Percentiles rank a stretch among this genome's conserved stretches.
phyloP scores from a whole-genome alignment of 2,329 filamentous ascomycete species.

The Diaporthe velutina region DNA sequence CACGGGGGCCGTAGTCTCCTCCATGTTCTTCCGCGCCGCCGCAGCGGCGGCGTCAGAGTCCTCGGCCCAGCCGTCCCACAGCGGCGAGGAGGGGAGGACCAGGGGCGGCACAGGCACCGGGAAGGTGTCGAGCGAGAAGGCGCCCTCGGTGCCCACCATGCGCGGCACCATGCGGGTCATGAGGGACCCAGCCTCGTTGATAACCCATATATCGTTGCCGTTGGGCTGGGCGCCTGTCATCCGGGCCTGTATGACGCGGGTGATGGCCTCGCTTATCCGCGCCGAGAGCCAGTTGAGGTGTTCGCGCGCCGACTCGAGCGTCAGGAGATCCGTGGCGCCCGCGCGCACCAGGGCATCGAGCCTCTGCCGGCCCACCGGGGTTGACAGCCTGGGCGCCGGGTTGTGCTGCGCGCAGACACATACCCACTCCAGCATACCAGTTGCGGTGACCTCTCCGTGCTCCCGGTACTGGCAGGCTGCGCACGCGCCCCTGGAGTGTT shows the following conservation, averaged over 20 bases:
- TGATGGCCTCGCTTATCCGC: not conserved
- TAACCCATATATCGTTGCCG: not conserved
- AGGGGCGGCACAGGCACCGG: too few species aligned
- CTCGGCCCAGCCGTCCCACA: not conserved
- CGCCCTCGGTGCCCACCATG: not conserved
- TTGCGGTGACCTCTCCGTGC: too few species aligned
- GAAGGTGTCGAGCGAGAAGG: not conserved
- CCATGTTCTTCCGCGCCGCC: not conserved
- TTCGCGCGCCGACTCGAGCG: not conserved
- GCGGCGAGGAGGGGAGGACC: not conserved
- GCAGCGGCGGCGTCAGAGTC: not conserved
- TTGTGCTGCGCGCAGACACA: too few species aligned
- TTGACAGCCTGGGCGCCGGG: too few species aligned
- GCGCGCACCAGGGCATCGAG: too few species aligned
- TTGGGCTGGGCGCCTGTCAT: fast-evolving
- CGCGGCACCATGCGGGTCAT: not conserved
- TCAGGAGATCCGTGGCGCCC: not conserved
- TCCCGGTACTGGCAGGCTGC: too few species aligned
- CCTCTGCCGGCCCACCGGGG: too few species aligned
- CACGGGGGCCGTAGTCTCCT: not conserved
- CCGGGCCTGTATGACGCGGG: not conserved
- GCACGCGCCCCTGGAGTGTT: too few species aligned
- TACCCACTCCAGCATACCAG: too few species aligned
- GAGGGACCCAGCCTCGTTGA: not conserved
- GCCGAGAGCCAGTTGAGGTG: not conserved